Percentiles rank a stretch among this genome's conserved stretches.
Conservation (phyloP, 1,284 basidiomycete genomes). For the Pseudomicrostroma phylloplanum region DNA sequence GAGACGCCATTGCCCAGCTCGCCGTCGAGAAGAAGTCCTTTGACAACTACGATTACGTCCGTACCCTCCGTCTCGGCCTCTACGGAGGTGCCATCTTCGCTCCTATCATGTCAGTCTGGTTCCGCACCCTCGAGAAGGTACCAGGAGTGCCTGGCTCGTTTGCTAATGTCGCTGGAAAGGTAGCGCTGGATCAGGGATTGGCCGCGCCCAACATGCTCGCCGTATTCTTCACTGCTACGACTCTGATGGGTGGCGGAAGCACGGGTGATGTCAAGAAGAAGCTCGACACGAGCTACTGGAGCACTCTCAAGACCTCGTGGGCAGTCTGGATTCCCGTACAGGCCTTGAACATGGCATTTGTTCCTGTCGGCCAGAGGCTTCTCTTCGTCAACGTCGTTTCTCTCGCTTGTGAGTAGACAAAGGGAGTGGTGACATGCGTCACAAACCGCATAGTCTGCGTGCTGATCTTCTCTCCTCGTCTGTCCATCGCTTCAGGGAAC, state of each 20-base stretch:
- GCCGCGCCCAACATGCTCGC: slow-evolving; percentile 27
- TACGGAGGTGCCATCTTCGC: slow-evolving; percentile 42
- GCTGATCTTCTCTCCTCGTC: slow-evolving; percentile 15
- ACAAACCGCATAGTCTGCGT: background rate
- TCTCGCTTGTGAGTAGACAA: slow-evolving; percentile 16
- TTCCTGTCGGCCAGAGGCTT: slow-evolving; percentile 23
- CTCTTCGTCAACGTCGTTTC: slow-evolving; percentile 24
- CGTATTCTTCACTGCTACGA: slow-evolving; percentile 32
- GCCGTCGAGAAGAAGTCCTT: slow-evolving; percentile 28
- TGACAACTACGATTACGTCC: slow-evolving; percentile 21
- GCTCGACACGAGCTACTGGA: slow-evolving; percentile 15
- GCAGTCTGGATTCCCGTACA: slow-evolving; percentile 40
- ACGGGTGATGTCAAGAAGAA: slow-evolving; percentile 24
- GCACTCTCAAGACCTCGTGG: slow-evolving; percentile 35
- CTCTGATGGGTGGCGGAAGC: slow-evolving; percentile 25
- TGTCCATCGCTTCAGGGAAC: slow-evolving; percentile 36
- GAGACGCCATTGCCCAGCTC: slow-evolving; percentile 39
- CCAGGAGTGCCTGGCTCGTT: slow-evolving; percentile 9
- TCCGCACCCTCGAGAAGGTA: slow-evolving; percentile 30
- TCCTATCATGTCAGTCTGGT: slow-evolving; percentile 33
- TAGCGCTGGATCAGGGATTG: slow-evolving; percentile 33
- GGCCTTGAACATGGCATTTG: slow-evolving; percentile 36
- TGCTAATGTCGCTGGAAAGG: slow-evolving; percentile 22
- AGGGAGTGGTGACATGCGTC: background rate
- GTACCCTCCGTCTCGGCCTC: slow-evolving; percentile 25